Evolutionary conservation across 192 early-diverging fungal genomes (phyloP).

Genomic region (Coemansia aciculifera): DNA sequence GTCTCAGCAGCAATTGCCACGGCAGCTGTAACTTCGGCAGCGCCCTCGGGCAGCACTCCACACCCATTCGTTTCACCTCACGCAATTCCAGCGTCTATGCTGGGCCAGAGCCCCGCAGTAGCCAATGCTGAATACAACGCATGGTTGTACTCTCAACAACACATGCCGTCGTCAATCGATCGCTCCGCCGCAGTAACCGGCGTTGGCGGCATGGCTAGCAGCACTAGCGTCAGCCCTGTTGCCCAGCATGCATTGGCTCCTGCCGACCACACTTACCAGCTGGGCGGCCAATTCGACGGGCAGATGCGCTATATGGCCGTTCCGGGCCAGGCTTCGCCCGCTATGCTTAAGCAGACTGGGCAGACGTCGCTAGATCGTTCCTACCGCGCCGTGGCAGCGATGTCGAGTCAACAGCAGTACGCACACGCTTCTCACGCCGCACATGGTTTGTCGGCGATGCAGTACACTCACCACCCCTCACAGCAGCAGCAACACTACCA

Average conservation of each 20-base stretch:
- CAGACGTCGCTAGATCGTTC: conserved; percentile 30
- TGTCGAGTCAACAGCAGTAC: conserved; percentile 20
- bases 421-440: conserved; percentile 14
- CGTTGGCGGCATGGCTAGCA: conserved; percentile 29
- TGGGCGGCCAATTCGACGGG: conserved; percentile 39
- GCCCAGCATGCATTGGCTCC: conserved; percentile 46
- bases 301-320: conserved; percentile 56
- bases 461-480: conserved; percentile 18
- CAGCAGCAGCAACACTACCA: conserved; percentile 31
- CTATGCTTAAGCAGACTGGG: conserved; percentile 23
- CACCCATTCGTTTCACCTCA: conserved; percentile 39
- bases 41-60: conserved; percentile 16
- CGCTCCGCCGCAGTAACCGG: conserved; percentile 27
- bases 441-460: conserved; percentile 25
- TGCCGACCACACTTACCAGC: conserved; percentile 26
- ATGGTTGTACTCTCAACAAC: conserved; percentile 52
- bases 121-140: conserved; percentile 42
- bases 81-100: conserved; percentile 42
- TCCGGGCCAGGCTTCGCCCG: conserved; percentile 38
- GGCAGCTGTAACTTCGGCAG: conserved; percentile 2
- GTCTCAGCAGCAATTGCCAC: conserved; percentile 19
- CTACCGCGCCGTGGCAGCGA: conserved; percentile 20
- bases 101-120: conserved; percentile 39
- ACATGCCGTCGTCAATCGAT: conserved; percentile 27
- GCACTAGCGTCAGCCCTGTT: conserved; percentile 45